Conservation (phyloP, 352 stramenopile species). For the Elongisporangium undulatum region DNA sequence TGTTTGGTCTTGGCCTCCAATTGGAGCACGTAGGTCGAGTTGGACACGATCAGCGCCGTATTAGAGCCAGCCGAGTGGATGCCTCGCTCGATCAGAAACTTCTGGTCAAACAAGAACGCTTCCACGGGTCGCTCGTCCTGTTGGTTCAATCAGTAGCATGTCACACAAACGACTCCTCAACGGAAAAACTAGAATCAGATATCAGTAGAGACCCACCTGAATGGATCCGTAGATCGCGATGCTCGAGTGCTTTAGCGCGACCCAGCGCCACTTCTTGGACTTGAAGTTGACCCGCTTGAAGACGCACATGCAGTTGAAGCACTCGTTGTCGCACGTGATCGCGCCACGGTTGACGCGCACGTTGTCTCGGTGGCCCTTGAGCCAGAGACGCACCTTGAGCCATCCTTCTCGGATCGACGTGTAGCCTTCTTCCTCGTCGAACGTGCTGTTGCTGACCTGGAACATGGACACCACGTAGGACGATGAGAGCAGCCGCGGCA, state of each 20-base stretch:
- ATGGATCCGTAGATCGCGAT: conserved; percentile 81
- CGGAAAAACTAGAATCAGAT: background rate
- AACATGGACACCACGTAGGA: conserved; percentile 74
- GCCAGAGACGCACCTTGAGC: conserved; percentile 78
- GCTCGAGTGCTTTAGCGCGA: conserved; percentile 76
- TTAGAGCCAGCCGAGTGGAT: conserved; percentile 77
- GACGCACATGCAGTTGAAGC: conserved; percentile 88
- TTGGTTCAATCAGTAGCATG: background rate
- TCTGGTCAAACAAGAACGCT: conserved; percentile 76
- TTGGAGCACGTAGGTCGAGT: conserved; percentile 83
- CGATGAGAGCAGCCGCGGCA: conserved; percentile 59
- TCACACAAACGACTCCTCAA: background rate
- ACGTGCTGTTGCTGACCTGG: conserved; percentile 82
- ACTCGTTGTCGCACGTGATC: conserved; percentile 81
- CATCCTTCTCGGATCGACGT: conserved; percentile 80
- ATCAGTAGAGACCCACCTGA: conserved; percentile 16
- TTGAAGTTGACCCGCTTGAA: conserved; percentile 83
- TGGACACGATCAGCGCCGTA: conserved; percentile 73
- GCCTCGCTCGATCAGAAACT: conserved; percentile 77
- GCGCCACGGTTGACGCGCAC: conserved; percentile 78
- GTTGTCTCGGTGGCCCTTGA: conserved; percentile 84
- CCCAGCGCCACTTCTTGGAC: conserved; percentile 78
- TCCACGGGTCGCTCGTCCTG: conserved; percentile 56
- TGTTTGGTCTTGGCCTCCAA: conserved; percentile 81
- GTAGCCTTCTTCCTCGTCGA: conserved; percentile 77